Base-by-base conservation (phyloP, 73 alveolate genomes). In the Tetrahymena borealis region DNA sequence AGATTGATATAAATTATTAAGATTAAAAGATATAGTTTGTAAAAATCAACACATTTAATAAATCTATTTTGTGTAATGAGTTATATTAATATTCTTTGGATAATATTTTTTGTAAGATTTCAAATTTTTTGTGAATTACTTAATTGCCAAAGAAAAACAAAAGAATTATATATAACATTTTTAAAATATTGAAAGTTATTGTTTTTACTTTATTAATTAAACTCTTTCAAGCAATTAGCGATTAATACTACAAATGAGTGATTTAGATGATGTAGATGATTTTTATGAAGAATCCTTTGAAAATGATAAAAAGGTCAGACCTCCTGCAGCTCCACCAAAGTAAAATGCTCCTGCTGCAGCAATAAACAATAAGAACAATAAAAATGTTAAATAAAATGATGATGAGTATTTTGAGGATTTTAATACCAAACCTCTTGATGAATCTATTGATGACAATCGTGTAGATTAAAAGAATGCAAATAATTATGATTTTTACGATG, bases 311-410 rank as follows among this genome's bases (percentile, higher is more conserved):
- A 60, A 60, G 28, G 85, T 60, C 9, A 60, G 85, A 35, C 38
- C 85, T 60, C 85, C 85, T 60, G 85, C 85, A n/a, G 85, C 85
- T n/a, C 85, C 85, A 24, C 85, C 85, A 60, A 60, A 60, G 31
- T 60, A 60, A 60, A 60, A 60, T 60, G 85, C 85, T 24, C 37
- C 28, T 10, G 85, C 38, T 35, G n/a, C 85, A 15, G n/a, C 85
- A 5, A n/a, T n/a, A n/a, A 60, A 60, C 28, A 60, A 60, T n/a
- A 60, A 60, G 28, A 60, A 60, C 28, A 60, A 60, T 60, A 60
- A 60, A 60, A 60, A 60, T 28, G 6, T 6, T 3, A 60, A 60
- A 15, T 6, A 20, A 60, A 0, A 60, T 24, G 85, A 60, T 60
- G 85, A 60, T 7, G 85, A 60, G 28, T 60, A 60, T 20, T 60